Base-by-base conservation (phyloP, 2,329 filamentous ascomycete genomes). In the Aspergillaceae sp. region DNA sequence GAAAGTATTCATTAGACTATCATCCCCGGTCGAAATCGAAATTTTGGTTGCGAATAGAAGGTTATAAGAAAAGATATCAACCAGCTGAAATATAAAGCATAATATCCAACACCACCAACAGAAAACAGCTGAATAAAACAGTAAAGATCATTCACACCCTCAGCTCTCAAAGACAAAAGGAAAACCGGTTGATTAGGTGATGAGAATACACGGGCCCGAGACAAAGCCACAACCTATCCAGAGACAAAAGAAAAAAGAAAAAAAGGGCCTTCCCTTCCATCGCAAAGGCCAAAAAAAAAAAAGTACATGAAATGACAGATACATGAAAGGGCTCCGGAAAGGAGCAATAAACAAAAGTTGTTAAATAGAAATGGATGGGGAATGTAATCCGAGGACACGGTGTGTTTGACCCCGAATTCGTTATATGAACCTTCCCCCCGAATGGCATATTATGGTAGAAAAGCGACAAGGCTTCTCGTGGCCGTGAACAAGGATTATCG, bases 401-500 rank as follows among this genome's bases (percentile, higher is more conserved):
- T 29, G 29, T 38, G 33, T 33, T 43, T 44, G 42, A 33, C 6
- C 32, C 35, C 41, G 42, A 30, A 30, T 11, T 37, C 40, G 40
- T 11, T 6, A 29, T n/a, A n/a, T 41, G 10, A n/a, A 29, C 9
- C n/a, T 27, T 32, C 29, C 28, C 40, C 5, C 60, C 54, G 52
- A 46, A 56, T 56, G 48, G 47, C 52, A 55, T 51, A 62, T 61
- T 58, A 63, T 60, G 56, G 55, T 55, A 54, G 19, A 19, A 19
- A 42, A 48, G 51, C 44, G 48, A 52, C 47, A 47, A 48, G 51
- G 47, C 11, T 19, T 19, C 19, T 19, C 52, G 50, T 44, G 51
- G 54, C 51, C 51, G 57, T 56, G 56, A 61, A 57, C 57, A 65
- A 69, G 58, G 67, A 71, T 67, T 73, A 73, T 71, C 65, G 65